phyloP scores from a whole-genome alignment of 2,329 filamentous ascomycete genomes.

The Stagonosporopsis rhizophila region DNA sequence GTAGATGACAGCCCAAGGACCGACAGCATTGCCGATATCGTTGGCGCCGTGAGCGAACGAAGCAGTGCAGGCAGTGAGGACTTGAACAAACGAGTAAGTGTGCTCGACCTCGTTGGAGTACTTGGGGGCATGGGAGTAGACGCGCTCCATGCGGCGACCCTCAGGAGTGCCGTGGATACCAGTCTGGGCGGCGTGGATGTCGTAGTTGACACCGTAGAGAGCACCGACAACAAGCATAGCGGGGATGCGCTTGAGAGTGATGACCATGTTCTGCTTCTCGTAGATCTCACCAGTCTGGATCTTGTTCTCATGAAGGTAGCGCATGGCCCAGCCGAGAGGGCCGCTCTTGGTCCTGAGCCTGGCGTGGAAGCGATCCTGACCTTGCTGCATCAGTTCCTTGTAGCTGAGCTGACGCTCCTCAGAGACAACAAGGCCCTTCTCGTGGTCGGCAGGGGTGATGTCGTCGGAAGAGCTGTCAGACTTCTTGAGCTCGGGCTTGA shows the following conservation, averaged over 20 bases:
- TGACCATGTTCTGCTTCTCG: conserved; percentile 73
- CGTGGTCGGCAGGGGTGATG: conserved; percentile 36
- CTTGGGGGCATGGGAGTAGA: conserved; percentile 61
- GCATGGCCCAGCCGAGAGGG: conserved; percentile 84
- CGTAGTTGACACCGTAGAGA: conserved; percentile 81
- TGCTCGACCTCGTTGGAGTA: conserved; percentile 50
- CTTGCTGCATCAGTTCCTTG: conserved; percentile 66
- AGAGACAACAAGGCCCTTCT: conserved; percentile 35
- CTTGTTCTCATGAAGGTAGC: conserved; percentile 75
- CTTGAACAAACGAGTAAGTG: conserved; percentile 59
- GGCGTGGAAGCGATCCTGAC: conserved; percentile 65
- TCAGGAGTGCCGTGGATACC: conserved; percentile 76
- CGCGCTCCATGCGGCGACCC: conserved; percentile 72
- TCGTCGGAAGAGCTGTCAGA: conserved; percentile 44
- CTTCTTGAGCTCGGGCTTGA: conserved; percentile 29
- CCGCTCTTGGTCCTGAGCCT: conserved; percentile 68
- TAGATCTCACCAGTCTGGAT: conserved; percentile 76
- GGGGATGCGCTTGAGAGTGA: conserved; percentile 69
- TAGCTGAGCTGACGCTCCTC: conserved; percentile 65
- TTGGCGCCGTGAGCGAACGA: conserved; percentile 72
- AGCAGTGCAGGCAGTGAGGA: conserved; percentile 54
- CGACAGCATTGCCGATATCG: conserved; percentile 58
- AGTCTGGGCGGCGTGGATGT: conserved; percentile 78
- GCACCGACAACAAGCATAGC: conserved; percentile 68
- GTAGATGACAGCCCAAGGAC: conserved; percentile 50